Percentiles rank a stretch among this genome's conserved stretches.
Conservation (phyloP, 306 rosid genomes). For the Vigna trinervia region DNA sequence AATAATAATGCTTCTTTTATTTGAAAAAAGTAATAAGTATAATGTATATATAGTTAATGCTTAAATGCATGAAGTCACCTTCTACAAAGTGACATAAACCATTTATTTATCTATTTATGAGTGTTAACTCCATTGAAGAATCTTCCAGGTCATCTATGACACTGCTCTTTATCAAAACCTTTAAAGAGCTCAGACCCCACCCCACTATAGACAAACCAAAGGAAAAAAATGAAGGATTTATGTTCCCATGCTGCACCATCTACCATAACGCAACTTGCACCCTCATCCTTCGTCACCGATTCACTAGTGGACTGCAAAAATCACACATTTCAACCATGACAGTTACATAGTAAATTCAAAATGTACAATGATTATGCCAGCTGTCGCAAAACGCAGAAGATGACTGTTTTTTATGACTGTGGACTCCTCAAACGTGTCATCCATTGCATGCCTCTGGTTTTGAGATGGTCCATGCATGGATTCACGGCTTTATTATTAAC, state of each 20-base stretch:
- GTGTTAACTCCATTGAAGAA: conserved; percentile 4
- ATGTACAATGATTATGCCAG: conserved; percentile 30
- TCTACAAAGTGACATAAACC: neutral
- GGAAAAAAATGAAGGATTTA: neutral
- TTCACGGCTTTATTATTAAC: neutral
- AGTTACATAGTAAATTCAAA: too few species aligned
- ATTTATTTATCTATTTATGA: conserved; percentile 5
- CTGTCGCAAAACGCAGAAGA: conserved; percentile 1
- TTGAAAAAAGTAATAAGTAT: neutral
- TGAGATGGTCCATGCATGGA: conserved; percentile 57
- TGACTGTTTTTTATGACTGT: conserved; percentile 38
- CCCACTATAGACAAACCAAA: neutral
- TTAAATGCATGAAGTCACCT: neutral
- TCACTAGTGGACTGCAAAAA: neutral
- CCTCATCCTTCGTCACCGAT: neutral
- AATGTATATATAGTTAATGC: neutral
- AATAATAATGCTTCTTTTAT: neutral
- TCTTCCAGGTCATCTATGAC: conserved; percentile 7
- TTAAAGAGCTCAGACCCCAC: neutral
- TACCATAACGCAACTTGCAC: conserved; percentile 24
- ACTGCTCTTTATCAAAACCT: neutral
- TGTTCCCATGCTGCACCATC: neutral
- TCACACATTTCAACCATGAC: neutral
- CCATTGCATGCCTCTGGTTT: conserved; percentile 27
- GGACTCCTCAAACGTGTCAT: conserved; percentile 53